A percentile compares a stretch with the other conserved stretches of the same genome.
These are phyloP conservation scores for Cardamine occulta DNA, from an alignment of 345 rosid species.

Conservation along the genomic window DNA sequence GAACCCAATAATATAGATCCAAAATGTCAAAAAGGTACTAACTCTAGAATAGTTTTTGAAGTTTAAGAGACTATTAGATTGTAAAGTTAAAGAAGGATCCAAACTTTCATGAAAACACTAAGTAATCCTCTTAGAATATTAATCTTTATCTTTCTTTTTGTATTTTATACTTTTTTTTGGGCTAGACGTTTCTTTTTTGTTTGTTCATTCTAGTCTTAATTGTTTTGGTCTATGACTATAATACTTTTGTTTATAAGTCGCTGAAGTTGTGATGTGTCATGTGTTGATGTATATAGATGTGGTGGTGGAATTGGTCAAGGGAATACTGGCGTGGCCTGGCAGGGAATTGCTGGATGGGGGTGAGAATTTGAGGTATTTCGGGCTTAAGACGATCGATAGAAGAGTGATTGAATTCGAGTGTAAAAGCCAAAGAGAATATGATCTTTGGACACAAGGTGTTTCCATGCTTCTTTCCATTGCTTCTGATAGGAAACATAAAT, in stretches of 20 bases:
- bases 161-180: background rate
- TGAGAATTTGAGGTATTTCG: constrained; percentile 73
- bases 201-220: background rate
- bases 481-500: constrained; percentile 53
- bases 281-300: constrained; percentile 50
- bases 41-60: constrained; percentile 14
- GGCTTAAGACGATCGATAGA: constrained; percentile 55
- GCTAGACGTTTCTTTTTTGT: constrained; percentile 16
- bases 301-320: constrained; percentile 63
- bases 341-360: constrained; percentile 75
- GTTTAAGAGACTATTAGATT: constrained; percentile 20
- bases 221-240: background rate
- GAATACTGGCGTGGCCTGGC: constrained; percentile 79
- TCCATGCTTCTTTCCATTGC: constrained; percentile 65
- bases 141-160: background rate
- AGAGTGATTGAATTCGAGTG: constrained; percentile 81
- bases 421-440: constrained; percentile 75
- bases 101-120: constrained; percentile 13
- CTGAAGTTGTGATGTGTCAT: constrained; percentile 17
- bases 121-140: constrained; percentile 19
- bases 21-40: constrained; percentile 32
- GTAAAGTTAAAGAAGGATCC: constrained; percentile 36
- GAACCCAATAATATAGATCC: constrained; percentile 22
- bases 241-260: background rate
- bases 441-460: constrained; percentile 81